phyloP scores from a whole-genome alignment of 1,139 yeast genomes.

The Saccharomycopsis crataegensis region DNA sequence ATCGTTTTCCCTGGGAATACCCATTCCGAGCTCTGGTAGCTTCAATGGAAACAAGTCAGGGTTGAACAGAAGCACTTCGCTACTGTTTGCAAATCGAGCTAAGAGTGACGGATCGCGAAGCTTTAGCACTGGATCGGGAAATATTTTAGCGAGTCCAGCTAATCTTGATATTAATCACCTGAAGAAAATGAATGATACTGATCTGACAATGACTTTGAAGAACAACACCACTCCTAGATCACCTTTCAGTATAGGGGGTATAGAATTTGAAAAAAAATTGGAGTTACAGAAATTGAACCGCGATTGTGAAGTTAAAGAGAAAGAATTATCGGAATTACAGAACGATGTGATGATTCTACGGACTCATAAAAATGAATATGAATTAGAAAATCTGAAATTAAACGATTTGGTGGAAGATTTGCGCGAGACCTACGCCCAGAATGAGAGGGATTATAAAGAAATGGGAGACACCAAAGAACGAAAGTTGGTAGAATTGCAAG shows the following conservation, averaged over 20 bases:
- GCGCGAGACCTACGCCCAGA: conserved; percentile 23
- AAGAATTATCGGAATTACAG: conserved; percentile 25
- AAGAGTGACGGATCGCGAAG: no score
- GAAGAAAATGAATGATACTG: no score
- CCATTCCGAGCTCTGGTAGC: no score
- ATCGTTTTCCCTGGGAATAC: no score
- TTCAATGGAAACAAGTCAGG: no score
- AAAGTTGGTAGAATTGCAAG: conserved; percentile 27
- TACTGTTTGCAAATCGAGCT: no score
- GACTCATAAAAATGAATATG: conserved; percentile 35
- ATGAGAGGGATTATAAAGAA: background rate
- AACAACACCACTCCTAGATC: no score
- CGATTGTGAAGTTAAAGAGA: conserved; percentile 23
- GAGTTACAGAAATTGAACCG: conserved; percentile 25
- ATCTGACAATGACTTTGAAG: no score
- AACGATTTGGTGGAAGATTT: conserved; percentile 20
- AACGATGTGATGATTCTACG: conserved; percentile 30
- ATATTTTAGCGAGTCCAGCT: no score
- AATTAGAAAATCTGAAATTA: conserved; percentile 31
- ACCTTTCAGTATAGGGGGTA: background rate
- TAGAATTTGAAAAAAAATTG: conserved; percentile 23
- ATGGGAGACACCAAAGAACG: conserved; percentile 27
- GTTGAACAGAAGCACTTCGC: no score
- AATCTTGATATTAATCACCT: no score
- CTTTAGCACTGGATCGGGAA: no score